Evolutionary conservation across 176 grass and related monocot genomes (phyloP).

Genomic region (Guadua angustifolia): DNA sequence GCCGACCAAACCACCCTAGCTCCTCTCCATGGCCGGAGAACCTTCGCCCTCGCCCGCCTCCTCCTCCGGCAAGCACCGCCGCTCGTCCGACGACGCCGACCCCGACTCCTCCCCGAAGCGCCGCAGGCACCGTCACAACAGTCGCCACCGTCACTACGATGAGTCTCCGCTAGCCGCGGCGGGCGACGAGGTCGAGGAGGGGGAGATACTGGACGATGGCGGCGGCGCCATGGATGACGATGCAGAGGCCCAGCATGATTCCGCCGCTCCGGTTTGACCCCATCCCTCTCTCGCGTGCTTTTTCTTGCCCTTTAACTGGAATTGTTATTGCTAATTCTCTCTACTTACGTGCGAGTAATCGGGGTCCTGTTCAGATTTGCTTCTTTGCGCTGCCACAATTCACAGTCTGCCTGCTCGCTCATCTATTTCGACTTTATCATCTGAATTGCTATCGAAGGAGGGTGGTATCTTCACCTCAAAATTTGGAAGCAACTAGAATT

Average conservation of each 20-base stretch:
- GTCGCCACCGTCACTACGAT: constrained; percentile 37
- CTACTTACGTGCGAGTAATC: background rate
- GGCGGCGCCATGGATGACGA: constrained; percentile 38
- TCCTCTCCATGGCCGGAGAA: constrained; percentile 32
- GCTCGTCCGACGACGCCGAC: constrained; percentile 45
- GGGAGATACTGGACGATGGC: constrained; percentile 80
- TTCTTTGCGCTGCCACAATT: background rate
- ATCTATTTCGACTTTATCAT: constrained; percentile 2
- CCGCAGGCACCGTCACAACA: constrained; percentile 61
- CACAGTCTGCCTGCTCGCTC: background rate
- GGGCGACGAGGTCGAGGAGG: constrained; percentile 76
- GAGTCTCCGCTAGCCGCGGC: constrained; percentile 10
- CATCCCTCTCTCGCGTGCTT: background rate
- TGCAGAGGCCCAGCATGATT: constrained; percentile 24
- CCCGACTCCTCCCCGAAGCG: constrained; percentile 64
- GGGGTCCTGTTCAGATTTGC: background rate
- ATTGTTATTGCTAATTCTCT: constrained; percentile 25
- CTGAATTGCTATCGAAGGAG: background rate
- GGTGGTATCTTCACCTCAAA: background rate
- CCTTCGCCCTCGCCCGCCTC: constrained; percentile 25
- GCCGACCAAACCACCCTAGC: constrained; percentile 57
- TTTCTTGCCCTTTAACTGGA: background rate
- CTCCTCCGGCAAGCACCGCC: constrained; percentile 57
- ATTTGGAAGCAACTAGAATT: background rate
- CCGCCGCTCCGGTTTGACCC: constrained; percentile 60